Percentiles rank a stretch among this genome's conserved stretches.
Conservation (phyloP, 164 flowering plant species). For the Liquidambar formosana region DNA sequence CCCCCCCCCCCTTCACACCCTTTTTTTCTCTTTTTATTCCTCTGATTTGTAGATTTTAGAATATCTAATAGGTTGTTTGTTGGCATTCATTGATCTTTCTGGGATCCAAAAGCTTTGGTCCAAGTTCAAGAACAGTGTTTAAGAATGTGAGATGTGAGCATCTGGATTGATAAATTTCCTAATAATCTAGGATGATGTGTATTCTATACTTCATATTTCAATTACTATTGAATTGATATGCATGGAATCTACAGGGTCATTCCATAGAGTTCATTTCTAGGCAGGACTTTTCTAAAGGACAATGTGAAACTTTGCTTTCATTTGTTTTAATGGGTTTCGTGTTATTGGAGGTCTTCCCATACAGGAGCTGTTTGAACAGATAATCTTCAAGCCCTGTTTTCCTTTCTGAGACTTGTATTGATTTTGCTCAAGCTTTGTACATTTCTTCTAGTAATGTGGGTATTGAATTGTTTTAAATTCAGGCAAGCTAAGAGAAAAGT, state of each 20-base stretch:
- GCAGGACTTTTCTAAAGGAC: no score
- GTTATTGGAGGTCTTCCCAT: background rate
- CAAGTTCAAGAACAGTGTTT: background rate
- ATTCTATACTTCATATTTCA: background rate
- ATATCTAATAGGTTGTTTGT: background rate
- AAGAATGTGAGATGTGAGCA: background rate
- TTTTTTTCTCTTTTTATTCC: background rate
- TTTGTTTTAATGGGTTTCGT: background rate
- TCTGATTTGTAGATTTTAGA: background rate
- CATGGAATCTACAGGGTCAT: background rate
- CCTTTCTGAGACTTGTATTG: background rate
- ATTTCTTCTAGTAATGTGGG: background rate
- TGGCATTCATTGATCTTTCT: background rate
- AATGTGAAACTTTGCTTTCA: no score
- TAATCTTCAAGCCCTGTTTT: background rate
- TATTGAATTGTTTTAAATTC: conserved; percentile 20
- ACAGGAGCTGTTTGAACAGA: background rate
- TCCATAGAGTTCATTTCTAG: background rate
- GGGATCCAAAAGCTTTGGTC: background rate
- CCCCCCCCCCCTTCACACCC: no score
- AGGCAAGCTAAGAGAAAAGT: conserved; percentile 86
- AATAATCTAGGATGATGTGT: background rate
- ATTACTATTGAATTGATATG: background rate
- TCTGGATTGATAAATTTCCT: background rate
- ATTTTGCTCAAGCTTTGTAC: background rate